Evolutionary conservation across 2,329 filamentous ascomycete genomes (phyloP).

Genomic region (Fusarium subtropicale): DNA sequence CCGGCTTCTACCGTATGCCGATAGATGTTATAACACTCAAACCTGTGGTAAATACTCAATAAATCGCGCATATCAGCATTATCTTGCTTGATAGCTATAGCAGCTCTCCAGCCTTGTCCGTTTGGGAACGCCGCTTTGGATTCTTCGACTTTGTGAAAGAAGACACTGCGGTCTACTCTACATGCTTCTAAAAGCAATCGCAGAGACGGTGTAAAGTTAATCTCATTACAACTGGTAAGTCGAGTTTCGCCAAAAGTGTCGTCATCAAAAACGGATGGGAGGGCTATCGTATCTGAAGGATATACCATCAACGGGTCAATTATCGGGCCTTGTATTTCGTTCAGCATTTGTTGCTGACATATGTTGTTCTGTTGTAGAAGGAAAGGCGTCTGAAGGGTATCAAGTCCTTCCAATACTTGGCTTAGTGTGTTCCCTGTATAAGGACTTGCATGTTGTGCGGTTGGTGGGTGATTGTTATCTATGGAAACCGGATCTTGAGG

Average conservation of each 20-base stretch:
- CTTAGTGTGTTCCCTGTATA: no score
- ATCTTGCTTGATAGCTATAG: conserved; percentile 17
- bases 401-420: no score
- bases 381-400: no score
- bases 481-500: no score
- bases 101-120: conserved; percentile 13
- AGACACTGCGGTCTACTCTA: conserved; percentile 5
- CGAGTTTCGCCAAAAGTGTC: not conserved
- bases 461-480: no score
- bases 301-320: no score
- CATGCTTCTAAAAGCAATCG: not conserved
- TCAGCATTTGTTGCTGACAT: no score
- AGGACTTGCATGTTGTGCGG: no score
- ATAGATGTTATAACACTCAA: conserved; percentile 21
- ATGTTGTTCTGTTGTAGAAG: no score
- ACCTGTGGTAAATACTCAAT: conserved; percentile 15
- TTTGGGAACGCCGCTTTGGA: conserved; percentile 9
- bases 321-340: no score
- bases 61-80: conserved; percentile 17
- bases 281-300: no score
- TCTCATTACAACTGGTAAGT: not conserved
- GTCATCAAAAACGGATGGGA: not conserved
- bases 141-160: conserved; percentile 16
- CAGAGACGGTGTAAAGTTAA: not conserved
- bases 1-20: conserved; percentile 15